Percentiles rank a stretch among this genome's conserved stretches.
These are phyloP conservation scores for Paramecium bursaria DNA, from an alignment of 73 alveolate species.

Conservation along the genomic window DNA sequence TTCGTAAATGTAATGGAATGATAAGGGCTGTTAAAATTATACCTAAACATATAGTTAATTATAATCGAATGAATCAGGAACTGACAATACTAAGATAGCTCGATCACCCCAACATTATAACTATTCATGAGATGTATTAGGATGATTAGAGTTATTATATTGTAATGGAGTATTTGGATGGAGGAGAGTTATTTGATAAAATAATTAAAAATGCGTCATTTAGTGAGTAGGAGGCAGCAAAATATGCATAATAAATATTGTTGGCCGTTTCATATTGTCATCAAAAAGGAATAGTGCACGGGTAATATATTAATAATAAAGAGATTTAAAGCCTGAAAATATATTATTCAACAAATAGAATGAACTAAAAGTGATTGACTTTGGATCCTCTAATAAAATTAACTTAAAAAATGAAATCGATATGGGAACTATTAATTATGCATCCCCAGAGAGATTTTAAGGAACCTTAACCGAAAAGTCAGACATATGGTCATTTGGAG, in stretches of 20 bases:
- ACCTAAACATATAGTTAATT: no score
- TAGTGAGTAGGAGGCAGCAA: conserved; percentile 26
- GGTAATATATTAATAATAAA: no score
- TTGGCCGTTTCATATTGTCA: conserved; percentile 73
- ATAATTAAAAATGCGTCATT: conserved; percentile 26
- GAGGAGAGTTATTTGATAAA: conserved; percentile 74
- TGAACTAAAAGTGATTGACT: conserved; percentile 67
- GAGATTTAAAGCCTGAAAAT: conserved; percentile 70
- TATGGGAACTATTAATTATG: conserved; percentile 49
- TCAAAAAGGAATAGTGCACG: conserved; percentile 67
- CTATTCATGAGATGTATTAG: conserved; percentile 80
- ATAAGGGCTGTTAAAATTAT: no score
- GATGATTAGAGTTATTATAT: conserved; percentile 76
- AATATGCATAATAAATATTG: background rate
- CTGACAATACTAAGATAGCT: conserved; percentile 73
- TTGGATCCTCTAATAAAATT: conserved; percentile 62
- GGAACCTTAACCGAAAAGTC: conserved; percentile 64
- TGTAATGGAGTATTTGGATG: conserved; percentile 76
- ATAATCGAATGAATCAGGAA: conserved; percentile 64
- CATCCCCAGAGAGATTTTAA: conserved; percentile 69
- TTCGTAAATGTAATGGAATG: no score
- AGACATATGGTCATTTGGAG: conserved; percentile 78
- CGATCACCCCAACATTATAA: conserved; percentile 75
- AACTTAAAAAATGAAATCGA: conserved; percentile 58
- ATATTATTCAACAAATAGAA: conserved; percentile 61